Evolutionary conservation across 495 filamentous ascomycete species (phyloP), one percentile per base, ranked within the genome.

Genomic region (Podospora bellae-mahoneyi): DNA sequence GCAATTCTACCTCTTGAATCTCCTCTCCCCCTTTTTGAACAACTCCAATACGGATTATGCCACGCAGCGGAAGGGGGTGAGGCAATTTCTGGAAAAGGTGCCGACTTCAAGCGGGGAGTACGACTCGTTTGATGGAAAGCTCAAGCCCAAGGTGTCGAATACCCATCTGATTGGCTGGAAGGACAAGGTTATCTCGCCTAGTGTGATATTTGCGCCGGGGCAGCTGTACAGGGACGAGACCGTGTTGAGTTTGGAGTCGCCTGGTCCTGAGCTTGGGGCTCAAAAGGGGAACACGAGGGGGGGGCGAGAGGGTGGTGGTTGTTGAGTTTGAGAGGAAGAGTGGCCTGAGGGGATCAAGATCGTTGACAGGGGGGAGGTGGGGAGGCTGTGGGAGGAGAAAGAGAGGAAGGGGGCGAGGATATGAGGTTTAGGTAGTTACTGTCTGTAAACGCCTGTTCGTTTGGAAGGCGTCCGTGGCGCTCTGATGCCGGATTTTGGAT

Each of bases 1-100:
- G 2, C 95, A 99, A 72, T 91, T 88, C 76, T 90, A 93, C 71
- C 85, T 99, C 0, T 78, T 97, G 13, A 81, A 85, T 23, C 73
- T 91, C 0, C 79, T 96, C 28, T 28, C 5, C 79, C 89, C 2
- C n/a, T n/a, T 13, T 92, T 91, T 68, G 76, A 93, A 77, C 54
- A 18, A 32, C 10, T 9, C 10, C 4, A 7, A 63, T 3, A 23
- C 2, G 10, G 30, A 48, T 7, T 28, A 18, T 4, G 4, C 27
- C 18, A 13, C 27, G 5, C 61, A 63, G n/a, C 6, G 61, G 30
- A 23, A n/a, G 18, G 20, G 30, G 32, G 19, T 63, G 0, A 59
- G 84, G 19, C 72, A 81, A 0, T 96, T 94, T 69, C 74, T 92
- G 0, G 72, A 82, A 28, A 72, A 54, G 44, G 70, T 70, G 39